These are phyloP conservation scores for Ophiostoma pallidulum DNA, from an alignment of 2,329 filamentous ascomycete genomes.

Conservation along the genomic window DNA sequence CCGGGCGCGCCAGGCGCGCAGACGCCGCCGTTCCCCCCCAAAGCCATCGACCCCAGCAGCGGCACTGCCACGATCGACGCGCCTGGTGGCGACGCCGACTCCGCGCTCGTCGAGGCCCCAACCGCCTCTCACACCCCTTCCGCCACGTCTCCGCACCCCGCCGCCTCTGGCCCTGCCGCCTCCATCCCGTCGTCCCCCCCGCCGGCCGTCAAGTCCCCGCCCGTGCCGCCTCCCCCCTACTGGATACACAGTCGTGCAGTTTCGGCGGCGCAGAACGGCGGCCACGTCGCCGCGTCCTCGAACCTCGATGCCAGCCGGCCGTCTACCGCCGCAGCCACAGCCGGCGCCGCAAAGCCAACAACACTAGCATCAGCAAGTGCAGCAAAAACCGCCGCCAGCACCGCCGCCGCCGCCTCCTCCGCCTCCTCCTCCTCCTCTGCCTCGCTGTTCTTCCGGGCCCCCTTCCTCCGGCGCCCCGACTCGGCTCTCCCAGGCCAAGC, in stretches of 20 bases:
- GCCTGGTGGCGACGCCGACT: no score
- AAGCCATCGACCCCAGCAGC: no score
- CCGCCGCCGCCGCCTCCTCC: not conserved
- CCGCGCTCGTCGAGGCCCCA: no score
- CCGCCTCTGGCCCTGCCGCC: not conserved
- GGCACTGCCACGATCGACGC: no score
- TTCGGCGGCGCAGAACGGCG: not conserved
- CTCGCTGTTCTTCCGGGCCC: not conserved
- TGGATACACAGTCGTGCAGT: conserved; percentile 15
- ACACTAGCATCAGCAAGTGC: not conserved
- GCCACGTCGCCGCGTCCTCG: no score
- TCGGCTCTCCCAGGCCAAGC: not conserved
- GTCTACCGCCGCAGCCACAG: no score
- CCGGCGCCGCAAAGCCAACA: no score
- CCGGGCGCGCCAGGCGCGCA: no score
- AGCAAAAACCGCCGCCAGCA: not conserved
- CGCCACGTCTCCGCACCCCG: no score
- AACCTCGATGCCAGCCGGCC: no score
- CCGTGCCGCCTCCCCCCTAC: conserved; percentile 12
- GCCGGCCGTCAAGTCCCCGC: not conserved
- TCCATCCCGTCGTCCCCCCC: not conserved
- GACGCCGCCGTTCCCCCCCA: no score
- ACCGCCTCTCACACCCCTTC: no score
- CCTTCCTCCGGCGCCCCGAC: conserved; percentile 2
- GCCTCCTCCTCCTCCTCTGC: not conserved